A percentile compares a stretch with the other conserved stretches of the same genome.
Evolutionary conservation across 306 rosid species (phyloP).

Genomic region (Casuarina glauca): DNA sequence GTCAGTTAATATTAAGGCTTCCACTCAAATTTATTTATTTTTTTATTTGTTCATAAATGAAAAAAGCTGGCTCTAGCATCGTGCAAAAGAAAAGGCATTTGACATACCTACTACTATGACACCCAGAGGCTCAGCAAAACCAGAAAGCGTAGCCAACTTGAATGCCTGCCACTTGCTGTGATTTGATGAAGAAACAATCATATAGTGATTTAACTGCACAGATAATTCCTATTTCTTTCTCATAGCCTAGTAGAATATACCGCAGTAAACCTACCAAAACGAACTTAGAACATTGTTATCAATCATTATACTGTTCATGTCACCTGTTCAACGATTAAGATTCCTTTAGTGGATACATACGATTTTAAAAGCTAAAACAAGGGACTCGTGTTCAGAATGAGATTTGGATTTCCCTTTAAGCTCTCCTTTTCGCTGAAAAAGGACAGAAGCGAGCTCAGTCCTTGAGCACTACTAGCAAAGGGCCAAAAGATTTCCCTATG

Average conservation of each 20-base stretch:
- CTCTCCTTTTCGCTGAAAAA: background rate
- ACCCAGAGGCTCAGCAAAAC: conserved; percentile 94
- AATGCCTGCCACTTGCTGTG: conserved; percentile 97
- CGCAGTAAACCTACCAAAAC: background rate
- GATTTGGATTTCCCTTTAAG: background rate
- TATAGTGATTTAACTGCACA: conserved; percentile 11
- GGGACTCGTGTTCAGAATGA: background rate
- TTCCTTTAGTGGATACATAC: background rate
- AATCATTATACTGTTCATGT: background rate
- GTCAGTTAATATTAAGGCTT: conserved; percentile 16
- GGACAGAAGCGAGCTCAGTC: background rate
- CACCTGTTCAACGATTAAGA: background rate
- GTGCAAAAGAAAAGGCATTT: conserved; percentile 27
- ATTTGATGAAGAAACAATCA: conserved; percentile 25
- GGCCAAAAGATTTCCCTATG: background rate
- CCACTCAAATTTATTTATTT: conserved; percentile 12
- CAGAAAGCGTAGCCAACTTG: conserved; percentile 96
- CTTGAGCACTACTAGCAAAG: background rate
- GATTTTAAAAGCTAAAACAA: background rate
- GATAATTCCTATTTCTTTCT: conserved; percentile 21
- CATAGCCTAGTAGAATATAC: conserved; percentile 19
- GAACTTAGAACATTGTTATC: background rate
- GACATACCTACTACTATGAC: conserved; percentile 85
- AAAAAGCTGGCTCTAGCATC: conserved; percentile 17
- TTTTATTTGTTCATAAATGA: conserved; percentile 14